Percentiles rank a stretch among this genome's conserved stretches.
Conservation (phyloP, 2,329 filamentous ascomycete species). For the Fusarium illudens region DNA sequence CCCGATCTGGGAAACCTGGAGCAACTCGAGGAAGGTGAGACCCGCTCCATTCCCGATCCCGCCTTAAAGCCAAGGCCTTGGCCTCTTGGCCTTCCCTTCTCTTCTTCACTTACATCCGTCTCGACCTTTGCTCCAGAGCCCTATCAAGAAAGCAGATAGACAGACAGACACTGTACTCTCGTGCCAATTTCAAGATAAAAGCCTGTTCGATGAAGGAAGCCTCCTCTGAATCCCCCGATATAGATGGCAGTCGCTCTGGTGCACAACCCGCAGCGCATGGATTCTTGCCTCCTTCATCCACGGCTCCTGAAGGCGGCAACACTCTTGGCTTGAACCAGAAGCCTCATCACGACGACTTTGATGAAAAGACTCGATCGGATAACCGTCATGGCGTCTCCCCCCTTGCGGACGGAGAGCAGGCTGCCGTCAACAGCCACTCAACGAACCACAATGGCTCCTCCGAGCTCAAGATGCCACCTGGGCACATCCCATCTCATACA, state of each 20-base stretch:
- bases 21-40: not conserved
- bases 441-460: conserved; percentile 26
- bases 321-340: conserved; percentile 32
- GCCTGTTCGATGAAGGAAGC: conserved; percentile 69
- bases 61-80: conserved; percentile 39
- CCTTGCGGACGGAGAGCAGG: not conserved
- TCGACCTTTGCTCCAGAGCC: conserved; percentile 5
- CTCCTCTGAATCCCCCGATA: conserved; percentile 61
- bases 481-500: conserved; percentile 50
- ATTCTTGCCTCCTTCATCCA: conserved; percentile 40
- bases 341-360: conserved; percentile 6
- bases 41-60: conserved; percentile 9
- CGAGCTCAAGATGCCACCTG: conserved; percentile 40
- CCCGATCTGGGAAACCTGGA: conserved; percentile 5
- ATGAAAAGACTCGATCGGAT: conserved; percentile 20
- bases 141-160: conserved; percentile 19
- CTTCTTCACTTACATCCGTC: conserved; percentile 16
- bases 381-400: conserved; percentile 5
- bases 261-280: conserved; percentile 64
- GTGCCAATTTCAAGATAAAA: conserved; percentile 18
- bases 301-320: conserved; percentile 6
- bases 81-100: conserved; percentile 10
- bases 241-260: conserved; percentile 66
- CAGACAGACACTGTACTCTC: not conserved
- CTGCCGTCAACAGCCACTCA: conserved; percentile 26